A percentile compares a stretch with the other conserved stretches of the same genome.
phyloP scores from a whole-genome alignment of 768 basidiomycete genomes.

The Sporobolomyces phaffii region DNA sequence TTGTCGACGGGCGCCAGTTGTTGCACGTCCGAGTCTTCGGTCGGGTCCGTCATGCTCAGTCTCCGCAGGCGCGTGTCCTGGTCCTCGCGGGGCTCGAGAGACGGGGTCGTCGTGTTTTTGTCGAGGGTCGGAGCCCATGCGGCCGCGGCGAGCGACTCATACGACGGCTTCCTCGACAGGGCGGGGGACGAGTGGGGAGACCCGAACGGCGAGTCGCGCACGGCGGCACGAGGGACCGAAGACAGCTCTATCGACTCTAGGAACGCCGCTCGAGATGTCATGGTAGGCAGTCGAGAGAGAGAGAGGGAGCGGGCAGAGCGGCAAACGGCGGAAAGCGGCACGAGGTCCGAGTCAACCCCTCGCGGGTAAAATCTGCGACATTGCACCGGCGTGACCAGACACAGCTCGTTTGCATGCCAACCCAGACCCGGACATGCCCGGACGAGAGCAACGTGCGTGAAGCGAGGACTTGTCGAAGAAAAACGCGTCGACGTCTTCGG shows the following conservation, averaged over 20 bases:
- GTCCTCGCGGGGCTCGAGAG: neutral
- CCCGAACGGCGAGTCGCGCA: neutral
- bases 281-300: neutral
- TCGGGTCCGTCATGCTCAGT: conserved; percentile 15
- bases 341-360: too few relatives aligned
- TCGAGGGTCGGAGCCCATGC: neutral
- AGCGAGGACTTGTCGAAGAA: too few relatives aligned
- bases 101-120: neutral
- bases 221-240: neutral
- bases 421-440: too few relatives aligned
- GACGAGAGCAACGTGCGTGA: too few relatives aligned
- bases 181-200: neutral
- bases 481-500: too few relatives aligned
- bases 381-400: too few relatives aligned
- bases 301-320: neutral
- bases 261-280: neutral
- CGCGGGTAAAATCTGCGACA: too few relatives aligned
- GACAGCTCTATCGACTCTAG: conserved; percentile 12
- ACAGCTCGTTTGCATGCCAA: too few relatives aligned
- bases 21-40: neutral
- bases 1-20: conserved; percentile 13
- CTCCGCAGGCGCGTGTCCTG: conserved; percentile 6
- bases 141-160: neutral
- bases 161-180: neutral
- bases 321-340: neutral